Conservation (phyloP, 2,329 filamentous ascomycete genomes). For the Endocalyx cinctus region DNA sequence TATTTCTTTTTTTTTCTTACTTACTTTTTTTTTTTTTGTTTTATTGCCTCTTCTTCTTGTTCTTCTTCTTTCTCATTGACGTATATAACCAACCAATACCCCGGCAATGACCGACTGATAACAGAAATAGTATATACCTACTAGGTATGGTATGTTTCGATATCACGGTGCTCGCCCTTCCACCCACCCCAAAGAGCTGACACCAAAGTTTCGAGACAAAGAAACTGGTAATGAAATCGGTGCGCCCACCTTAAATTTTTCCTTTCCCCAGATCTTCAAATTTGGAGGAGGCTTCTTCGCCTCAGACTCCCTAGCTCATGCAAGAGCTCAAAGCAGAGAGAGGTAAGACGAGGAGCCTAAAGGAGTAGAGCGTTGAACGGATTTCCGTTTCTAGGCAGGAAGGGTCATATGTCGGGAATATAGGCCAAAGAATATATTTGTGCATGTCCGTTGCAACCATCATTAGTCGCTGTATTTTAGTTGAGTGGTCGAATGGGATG, state of each 20-base stretch:
- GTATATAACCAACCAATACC: no score
- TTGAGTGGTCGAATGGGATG: conserved; percentile 27
- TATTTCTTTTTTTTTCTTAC: neutral
- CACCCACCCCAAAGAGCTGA: no score
- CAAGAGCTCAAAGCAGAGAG: conserved; percentile 11
- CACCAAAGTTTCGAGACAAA: no score
- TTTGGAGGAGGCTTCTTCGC: conserved; percentile 18
- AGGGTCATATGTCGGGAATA: conserved; percentile 25
- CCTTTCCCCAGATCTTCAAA: no score
- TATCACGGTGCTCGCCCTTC: no score
- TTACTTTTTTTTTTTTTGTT: neutral
- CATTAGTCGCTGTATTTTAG: conserved; percentile 20
- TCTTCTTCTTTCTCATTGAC: neutral
- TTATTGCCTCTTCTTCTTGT: neutral
- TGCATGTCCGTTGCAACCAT: conserved; percentile 28
- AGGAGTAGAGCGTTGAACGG: neutral
- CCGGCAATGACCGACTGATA: no score
- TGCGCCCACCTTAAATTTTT: no score
- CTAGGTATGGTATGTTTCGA: no score
- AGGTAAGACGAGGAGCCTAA: neutral
- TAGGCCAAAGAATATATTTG: conserved; percentile 21
- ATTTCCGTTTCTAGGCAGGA: neutral
- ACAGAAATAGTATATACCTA: no score
- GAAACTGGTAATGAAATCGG: no score
- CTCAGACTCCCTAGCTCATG: conserved; percentile 17